phyloP scores from a whole-genome alignment of 441 rosid species.

The Erodium texanum region DNA sequence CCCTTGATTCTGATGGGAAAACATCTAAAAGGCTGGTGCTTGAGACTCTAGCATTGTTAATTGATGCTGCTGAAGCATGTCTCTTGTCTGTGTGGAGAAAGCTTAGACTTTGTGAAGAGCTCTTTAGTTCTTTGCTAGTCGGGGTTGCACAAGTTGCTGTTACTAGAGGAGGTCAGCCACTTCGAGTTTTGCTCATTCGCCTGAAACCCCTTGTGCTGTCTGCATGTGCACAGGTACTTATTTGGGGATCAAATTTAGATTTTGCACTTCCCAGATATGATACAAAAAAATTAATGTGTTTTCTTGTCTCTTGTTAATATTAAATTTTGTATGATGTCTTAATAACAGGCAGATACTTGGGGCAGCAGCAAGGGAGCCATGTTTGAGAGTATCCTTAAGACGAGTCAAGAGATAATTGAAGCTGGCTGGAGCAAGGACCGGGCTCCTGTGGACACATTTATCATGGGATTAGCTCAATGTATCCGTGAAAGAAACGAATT shows the following conservation, averaged over 20 bases:
- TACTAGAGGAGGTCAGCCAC: conserved; percentile 80
- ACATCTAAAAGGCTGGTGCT: conserved; percentile 74
- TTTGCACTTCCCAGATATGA: conserved; percentile 1
- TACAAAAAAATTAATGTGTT: not conserved
- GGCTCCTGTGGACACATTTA: conserved; percentile 91
- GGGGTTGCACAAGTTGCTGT: conserved; percentile 83
- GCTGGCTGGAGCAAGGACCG: conserved; percentile 93
- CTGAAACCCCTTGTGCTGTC: conserved; percentile 81
- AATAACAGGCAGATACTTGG: conserved; percentile 78
- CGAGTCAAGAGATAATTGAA: conserved; percentile 80
- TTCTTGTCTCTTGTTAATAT: not conserved
- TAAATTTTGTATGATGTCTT: conserved; percentile 13
- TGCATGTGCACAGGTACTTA: conserved; percentile 76
- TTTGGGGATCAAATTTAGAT: conserved; percentile 12
- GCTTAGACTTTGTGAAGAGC: conserved; percentile 81
- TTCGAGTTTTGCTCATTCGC: conserved; percentile 84
- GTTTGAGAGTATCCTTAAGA: conserved; percentile 70
- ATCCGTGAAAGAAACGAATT: conserved; percentile 87
- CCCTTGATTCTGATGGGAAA: conserved; percentile 78
- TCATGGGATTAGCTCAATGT: conserved; percentile 79
- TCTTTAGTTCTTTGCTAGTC: conserved; percentile 65
- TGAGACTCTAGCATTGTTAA: conserved; percentile 70
- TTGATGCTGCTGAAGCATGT: conserved; percentile 92
- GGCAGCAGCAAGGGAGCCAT: conserved; percentile 66
- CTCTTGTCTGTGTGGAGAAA: conserved; percentile 88